Percentiles rank a stretch among this genome's conserved stretches.
Conservation (phyloP, 345 rosid species). For the Turritis glabra region DNA sequence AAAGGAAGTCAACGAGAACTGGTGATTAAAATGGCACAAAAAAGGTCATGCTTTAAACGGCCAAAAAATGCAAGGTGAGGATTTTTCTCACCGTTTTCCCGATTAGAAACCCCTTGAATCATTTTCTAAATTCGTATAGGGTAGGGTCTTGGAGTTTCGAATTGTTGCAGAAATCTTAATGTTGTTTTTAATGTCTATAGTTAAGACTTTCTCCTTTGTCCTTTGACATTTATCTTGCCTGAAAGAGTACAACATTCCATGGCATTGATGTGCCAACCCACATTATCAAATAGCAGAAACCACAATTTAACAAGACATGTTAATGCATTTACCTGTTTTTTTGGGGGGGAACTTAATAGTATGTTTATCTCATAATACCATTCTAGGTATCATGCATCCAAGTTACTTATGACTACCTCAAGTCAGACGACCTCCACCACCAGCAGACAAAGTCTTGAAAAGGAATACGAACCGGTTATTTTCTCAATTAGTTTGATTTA, state of each 20-base stretch:
- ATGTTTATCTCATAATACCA: conserved; percentile 31
- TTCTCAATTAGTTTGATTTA: no score
- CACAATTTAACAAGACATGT: neutral
- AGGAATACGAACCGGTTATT: neutral
- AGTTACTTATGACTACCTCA: conserved; percentile 41
- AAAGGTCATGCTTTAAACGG: no score
- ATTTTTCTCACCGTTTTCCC: no score
- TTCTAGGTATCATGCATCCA: conserved; percentile 93
- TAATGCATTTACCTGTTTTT: neutral
- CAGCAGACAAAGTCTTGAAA: neutral
- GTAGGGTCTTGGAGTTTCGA: neutral
- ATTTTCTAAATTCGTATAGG: neutral
- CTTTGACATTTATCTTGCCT: no score
- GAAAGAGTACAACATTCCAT: neutral
- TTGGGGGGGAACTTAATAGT: conserved; percentile 1
- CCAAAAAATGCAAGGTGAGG: no score
- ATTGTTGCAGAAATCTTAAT: neutral
- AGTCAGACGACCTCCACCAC: no score
- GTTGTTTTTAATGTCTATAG: neutral
- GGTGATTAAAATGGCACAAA: no score
- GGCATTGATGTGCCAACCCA: conserved; percentile 6
- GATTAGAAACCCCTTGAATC: neutral
- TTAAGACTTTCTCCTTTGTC: neutral
- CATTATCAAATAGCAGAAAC: neutral
- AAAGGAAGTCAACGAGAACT: no score